phyloP scores from a whole-genome alignment of 83 land plant genomes.

The Isoetes engelmannii region DNA sequence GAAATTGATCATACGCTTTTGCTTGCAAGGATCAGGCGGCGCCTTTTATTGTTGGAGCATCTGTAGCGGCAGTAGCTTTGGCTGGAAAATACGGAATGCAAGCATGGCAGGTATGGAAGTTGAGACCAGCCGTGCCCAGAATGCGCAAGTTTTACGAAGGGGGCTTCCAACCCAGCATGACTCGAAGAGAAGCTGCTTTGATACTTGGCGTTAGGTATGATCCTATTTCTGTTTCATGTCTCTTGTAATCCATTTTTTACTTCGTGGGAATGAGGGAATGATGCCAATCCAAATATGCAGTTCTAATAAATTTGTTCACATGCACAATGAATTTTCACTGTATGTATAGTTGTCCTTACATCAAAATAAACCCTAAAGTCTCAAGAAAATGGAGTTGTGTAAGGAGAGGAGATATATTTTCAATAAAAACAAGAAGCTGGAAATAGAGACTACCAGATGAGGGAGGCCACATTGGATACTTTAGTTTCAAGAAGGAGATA shows the following conservation, averaged over 20 bases:
- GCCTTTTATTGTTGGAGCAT: constrained; percentile 4
- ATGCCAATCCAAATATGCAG: constrained; percentile 1
- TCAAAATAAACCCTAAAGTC: no score
- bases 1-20: background rate
- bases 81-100: constrained; percentile 10
- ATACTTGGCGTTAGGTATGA: constrained; percentile 12
- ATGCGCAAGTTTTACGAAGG: constrained; percentile 14
- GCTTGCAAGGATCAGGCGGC: background rate
- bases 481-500: background rate
- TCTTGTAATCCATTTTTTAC: no score
- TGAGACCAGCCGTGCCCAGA: constrained; percentile 6
- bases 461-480: no score
- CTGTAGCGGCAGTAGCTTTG: constrained; percentile 1
- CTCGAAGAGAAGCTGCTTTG: constrained; percentile 12
- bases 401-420: no score
- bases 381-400: no score
- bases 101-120: constrained; percentile 12
- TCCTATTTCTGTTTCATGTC: no score
- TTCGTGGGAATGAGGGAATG: background rate
- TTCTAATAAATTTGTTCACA: background rate
- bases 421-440: no score
- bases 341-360: no score
- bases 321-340: no score
- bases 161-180: constrained; percentile 13
- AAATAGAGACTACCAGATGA: no score